Base-by-base conservation (phyloP, 768 basidiomycete genomes). In the Trametes punicea region DNA sequence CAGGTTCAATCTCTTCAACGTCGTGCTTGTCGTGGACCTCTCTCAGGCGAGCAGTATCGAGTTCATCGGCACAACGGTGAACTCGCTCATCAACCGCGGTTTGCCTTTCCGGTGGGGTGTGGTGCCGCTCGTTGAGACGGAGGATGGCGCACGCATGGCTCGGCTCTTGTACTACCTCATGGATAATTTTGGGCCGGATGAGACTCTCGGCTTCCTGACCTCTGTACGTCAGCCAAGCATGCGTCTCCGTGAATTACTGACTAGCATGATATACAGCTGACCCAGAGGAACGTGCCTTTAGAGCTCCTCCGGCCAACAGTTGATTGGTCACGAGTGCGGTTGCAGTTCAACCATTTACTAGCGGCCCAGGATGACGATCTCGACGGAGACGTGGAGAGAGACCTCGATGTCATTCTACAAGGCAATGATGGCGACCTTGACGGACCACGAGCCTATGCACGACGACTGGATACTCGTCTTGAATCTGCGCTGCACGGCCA, bases 81-180 rank as follows among this genome's bases (percentile, higher is more conserved):
- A 80, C 15, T 81, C 76, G 54, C 84, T 96, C 67, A 83, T 98
- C 48, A 73, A 81, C 26, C 78, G 91, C 30, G 80, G 77, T 15
- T 75, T 91, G 40, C 91, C 94, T 0, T 80, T 93, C 61, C 77
- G 91, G 16, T 93, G 94, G 69, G 96, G 96, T 11, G 67, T 98
- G 44, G 91, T 95, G 2, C 94, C 93, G 1, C 71, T 83, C 30
- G 68, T 83, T 2, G 82, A 85, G 53, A 77, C 70, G 0, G 74
- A 76, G 8, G 73, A 83, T 20, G 73, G 83, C 51, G 69, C 73
- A 21, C 80, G 82, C 58, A 87, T 94, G 81, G 90, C 92, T 0
- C 77, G 79, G 53, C 64, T 94, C 0, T 77, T 90, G 51, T 87
- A 84, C 59, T 83, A 90, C 64, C 66, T 90, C 6, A 73, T 87